Evolutionary conservation across 352 stramenopile species (phyloP).

Genomic region (Phytopythium sindhum): DNA sequence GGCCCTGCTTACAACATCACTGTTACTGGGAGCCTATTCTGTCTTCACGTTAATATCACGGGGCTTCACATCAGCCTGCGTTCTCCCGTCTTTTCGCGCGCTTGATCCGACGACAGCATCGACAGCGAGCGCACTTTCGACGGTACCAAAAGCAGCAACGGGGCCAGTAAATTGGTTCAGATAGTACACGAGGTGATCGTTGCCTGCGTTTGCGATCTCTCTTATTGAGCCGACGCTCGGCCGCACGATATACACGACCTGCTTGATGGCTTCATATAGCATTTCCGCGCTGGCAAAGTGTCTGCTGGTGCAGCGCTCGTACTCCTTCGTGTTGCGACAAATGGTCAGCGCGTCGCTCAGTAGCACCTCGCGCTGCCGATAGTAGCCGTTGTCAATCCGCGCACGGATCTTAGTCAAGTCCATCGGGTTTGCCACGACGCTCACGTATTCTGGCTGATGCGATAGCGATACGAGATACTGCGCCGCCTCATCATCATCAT

Average conservation of each 20-base stretch:
- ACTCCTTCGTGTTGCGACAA: not conserved
- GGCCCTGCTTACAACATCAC: no score
- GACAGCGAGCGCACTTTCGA: no score
- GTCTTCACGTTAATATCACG: not conserved
- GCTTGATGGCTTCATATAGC: not conserved
- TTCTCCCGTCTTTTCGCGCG: not conserved
- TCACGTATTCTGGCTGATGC: not conserved
- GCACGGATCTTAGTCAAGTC: conserved; percentile 4
- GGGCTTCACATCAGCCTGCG: not conserved
- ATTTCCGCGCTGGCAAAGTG: not conserved
- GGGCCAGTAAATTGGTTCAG: not conserved
- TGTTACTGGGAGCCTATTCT: no score
- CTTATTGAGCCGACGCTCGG: no score
- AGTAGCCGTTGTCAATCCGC: conserved; percentile 1
- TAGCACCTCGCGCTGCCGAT: conserved; percentile 1
- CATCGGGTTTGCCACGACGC: not conserved
- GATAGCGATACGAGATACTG: not conserved
- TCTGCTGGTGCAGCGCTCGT: not conserved
- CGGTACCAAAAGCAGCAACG: not conserved
- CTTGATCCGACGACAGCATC: not conserved
- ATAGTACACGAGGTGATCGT: not conserved
- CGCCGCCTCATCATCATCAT: not conserved
- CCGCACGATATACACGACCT: not conserved
- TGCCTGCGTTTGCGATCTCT: no score
- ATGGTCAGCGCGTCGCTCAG: not conserved